Evolutionary conservation across 257 asterid genomes (phyloP), one percentile per base, ranked within the genome.

Genomic region (Osmanthus fragrans): DNA sequence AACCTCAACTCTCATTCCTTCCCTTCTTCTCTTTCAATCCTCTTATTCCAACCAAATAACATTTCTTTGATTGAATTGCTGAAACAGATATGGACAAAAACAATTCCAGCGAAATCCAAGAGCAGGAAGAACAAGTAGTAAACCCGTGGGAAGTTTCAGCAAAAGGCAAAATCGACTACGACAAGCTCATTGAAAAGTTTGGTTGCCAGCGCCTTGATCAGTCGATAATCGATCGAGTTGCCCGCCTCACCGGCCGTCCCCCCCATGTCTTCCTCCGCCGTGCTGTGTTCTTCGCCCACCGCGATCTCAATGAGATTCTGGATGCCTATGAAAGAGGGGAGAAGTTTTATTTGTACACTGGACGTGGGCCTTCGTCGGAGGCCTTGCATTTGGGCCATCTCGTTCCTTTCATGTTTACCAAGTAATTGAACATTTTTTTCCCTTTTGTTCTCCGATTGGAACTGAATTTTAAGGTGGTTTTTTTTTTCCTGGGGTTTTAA

Each of bases 251-350:
- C 2, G 85, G 88, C 73, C 91, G 92, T 1, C 90, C 86, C 4
- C 87, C 99, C 0, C 99, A 96, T 78, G 96, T 90, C 19, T 96
- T 96, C 80, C 99, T 96, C 87, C 99, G 99, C 73, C 99, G 99
- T 1, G 97, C 97, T 37, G 96, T 93, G 33, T 93, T 96, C 83
- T 93, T 96, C 73, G 98, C 97, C 71, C 99, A 96, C 85, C 92
- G 99, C 0, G 99, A 93, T 81, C 83, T 96, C 66, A 82, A 4
- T 29, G 93, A 92, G 51, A 63, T 96, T 63, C 90, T 96, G 40
- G 97, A 93, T 70, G 88, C 89, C 18, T 93, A 89, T 75, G 98
- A 92, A 75, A 89, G 79, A 51, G 99, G 99, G 8, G 94, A 93
- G 15, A 96, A 89, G 83, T 96, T 96, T 29, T 96, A 93, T 79